phyloP scores from a whole-genome alignment of 2,329 filamentous ascomycete species.

The Thielaviopsis ethacetica region DNA sequence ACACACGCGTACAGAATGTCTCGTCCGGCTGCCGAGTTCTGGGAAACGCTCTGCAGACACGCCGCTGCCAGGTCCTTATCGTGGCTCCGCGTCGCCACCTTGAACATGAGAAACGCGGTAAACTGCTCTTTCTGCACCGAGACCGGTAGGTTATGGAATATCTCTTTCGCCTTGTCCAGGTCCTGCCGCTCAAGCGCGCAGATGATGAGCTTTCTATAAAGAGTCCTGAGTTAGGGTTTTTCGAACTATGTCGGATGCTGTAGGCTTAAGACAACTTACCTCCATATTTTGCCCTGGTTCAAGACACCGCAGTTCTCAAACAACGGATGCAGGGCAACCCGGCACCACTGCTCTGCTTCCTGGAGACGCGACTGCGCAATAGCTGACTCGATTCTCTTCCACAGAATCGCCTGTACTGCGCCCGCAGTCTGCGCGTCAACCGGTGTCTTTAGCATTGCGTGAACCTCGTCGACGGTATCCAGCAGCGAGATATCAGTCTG shows the following conservation, averaged over 20 bases:
- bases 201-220: constrained; percentile 50
- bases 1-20: constrained; percentile 67
- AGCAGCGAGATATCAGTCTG: constrained; percentile 7
- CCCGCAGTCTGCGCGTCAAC: constrained; percentile 46
- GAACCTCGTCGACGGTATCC: constrained; percentile 20
- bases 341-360: constrained; percentile 53
- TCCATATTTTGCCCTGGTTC: constrained; percentile 52
- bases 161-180: constrained; percentile 31
- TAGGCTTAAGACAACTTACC: constrained; percentile 26
- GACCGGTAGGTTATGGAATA: constrained; percentile 44
- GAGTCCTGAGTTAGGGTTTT: no score
- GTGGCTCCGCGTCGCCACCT: constrained; percentile 43
- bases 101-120: constrained; percentile 62
- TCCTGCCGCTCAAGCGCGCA: constrained; percentile 48
- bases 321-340: constrained; percentile 45
- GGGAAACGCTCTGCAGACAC: constrained; percentile 45
- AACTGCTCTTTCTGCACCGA: constrained; percentile 41
- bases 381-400: constrained; percentile 56
- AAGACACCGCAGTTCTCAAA: constrained; percentile 49
- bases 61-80: constrained; percentile 43
- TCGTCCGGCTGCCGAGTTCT: constrained; percentile 29
- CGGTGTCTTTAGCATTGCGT: constrained; percentile 26
- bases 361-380: constrained; percentile 36
- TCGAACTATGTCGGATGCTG: no score
- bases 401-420: constrained; percentile 58